phyloP scores from a whole-genome alignment of 371 early-diverging fungal species.

The Lichtheimia ornata region DNA sequence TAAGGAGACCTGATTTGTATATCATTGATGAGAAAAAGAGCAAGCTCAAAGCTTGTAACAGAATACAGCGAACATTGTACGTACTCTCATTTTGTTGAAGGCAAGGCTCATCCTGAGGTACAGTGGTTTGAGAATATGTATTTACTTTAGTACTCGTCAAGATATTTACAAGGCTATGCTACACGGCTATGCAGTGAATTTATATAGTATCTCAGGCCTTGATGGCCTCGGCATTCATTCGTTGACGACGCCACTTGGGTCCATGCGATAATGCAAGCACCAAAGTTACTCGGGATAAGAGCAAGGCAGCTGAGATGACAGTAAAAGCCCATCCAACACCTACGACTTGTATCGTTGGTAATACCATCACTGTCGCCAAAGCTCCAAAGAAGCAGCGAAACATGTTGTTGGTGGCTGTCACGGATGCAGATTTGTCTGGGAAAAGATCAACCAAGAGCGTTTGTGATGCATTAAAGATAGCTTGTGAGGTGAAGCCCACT shows the following conservation, averaged over 20 bases:
- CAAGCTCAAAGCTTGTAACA: too few relatives aligned
- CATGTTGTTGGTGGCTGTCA: constrained; percentile 43
- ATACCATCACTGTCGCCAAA: constrained; percentile 21
- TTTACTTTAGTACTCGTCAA: too few relatives aligned
- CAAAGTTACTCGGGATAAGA: constrained; percentile 29
- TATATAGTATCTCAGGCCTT: too few relatives aligned
- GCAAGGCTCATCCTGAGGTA: too few relatives aligned
- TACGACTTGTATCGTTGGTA: constrained; percentile 28
- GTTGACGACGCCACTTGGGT: constrained; percentile 33
- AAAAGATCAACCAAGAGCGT: constrained; percentile 47
- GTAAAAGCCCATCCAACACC: constrained; percentile 47
- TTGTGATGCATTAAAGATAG: constrained; percentile 34
- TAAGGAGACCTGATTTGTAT: too few relatives aligned
- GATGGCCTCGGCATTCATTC: background rate
- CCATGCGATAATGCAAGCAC: constrained; percentile 29
- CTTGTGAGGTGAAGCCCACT: constrained; percentile 36
- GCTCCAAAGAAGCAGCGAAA: constrained; percentile 43
- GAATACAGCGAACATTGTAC: too few relatives aligned
- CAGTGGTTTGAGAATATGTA: too few relatives aligned
- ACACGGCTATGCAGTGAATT: too few relatives aligned
- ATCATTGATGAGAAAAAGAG: too few relatives aligned
- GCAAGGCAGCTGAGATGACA: constrained; percentile 24
- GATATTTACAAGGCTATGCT: too few relatives aligned
- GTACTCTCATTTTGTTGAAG: too few relatives aligned
- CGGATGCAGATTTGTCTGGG: constrained; percentile 41